Evolutionary conservation across 352 stramenopile species (phyloP).

Genomic region (Phytophthora hibernalis): DNA sequence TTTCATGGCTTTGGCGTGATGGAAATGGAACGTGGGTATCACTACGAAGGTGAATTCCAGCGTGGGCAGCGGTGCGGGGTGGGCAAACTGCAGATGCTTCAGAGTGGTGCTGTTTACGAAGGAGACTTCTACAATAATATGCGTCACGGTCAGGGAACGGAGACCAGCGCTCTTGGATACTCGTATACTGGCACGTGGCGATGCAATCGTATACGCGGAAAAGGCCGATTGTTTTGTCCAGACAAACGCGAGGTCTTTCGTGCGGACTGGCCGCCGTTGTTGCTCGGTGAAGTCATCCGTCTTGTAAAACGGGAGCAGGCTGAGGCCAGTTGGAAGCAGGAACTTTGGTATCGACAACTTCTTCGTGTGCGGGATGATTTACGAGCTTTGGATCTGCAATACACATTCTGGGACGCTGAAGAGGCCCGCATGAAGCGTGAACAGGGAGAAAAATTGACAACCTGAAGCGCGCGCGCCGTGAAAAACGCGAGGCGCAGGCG

Average conservation of each 20-base stretch:
- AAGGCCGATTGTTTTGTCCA: conserved; percentile 50
- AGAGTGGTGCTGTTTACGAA: conserved; percentile 61
- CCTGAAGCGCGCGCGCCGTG: conserved; percentile 54
- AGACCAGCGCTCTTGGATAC: conserved; percentile 70
- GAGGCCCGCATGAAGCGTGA: conserved; percentile 53
- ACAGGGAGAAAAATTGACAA: conserved; percentile 48
- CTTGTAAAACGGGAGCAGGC: conserved; percentile 54
- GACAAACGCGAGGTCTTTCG: conserved; percentile 57
- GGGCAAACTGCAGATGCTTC: conserved; percentile 52
- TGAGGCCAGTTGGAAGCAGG: conserved; percentile 28
- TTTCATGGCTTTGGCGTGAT: conserved; percentile 74
- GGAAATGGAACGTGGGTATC: conserved; percentile 53
- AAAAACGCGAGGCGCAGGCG: conserved; percentile 64
- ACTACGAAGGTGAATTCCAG: conserved; percentile 71
- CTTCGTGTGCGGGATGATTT: conserved; percentile 76
- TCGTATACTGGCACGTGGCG: conserved; percentile 60
- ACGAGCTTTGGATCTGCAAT: conserved; percentile 65
- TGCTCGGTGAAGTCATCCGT: conserved; percentile 68
- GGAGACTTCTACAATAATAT: conserved; percentile 74
- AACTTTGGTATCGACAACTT: conserved; percentile 60
- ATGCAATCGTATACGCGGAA: conserved; percentile 65
- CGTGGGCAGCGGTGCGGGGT: conserved; percentile 49
- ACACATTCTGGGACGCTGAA: conserved; percentile 69
- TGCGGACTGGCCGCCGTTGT: conserved; percentile 58
- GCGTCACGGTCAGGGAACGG: conserved; percentile 64